Percentiles rank a stretch among this genome's conserved stretches.
phyloP scores from a whole-genome alignment of 805 yeast genomes.

The Hanseniaspora pseudoguilliermondii region DNA sequence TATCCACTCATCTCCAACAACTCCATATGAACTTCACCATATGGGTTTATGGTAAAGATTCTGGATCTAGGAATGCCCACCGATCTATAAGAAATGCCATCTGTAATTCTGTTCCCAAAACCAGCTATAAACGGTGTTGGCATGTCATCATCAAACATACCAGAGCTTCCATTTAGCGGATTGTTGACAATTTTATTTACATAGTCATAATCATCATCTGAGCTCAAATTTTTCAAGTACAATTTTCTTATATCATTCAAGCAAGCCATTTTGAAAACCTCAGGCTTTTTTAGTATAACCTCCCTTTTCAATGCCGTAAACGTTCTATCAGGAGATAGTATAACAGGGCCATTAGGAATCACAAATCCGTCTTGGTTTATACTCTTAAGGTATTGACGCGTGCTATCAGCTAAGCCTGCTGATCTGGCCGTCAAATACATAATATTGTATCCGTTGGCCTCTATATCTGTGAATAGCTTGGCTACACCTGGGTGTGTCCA shows the following conservation, averaged over 20 bases:
- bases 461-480: constrained; percentile 73
- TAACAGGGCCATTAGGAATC: constrained; percentile 85
- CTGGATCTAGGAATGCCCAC: constrained; percentile 90
- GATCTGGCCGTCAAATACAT: constrained; percentile 89
- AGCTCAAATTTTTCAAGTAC: constrained; percentile 31
- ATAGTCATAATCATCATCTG: constrained; percentile 6
- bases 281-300: constrained; percentile 87
- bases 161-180: neutral
- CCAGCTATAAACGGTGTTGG: constrained; percentile 92
- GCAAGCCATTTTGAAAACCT: constrained; percentile 97
- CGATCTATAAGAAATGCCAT: constrained; percentile 84
- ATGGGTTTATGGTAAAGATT: constrained; percentile 89
- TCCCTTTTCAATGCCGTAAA: constrained; percentile 90
- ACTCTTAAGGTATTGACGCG: constrained; percentile 68
- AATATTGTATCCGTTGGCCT: constrained; percentile 78
- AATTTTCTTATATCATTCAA: constrained; percentile 69
- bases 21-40: constrained; percentile 96
- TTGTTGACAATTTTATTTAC: constrained; percentile 10
- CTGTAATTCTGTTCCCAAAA: constrained; percentile 91
- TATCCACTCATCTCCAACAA: constrained; percentile 86
- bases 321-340: constrained; percentile 87
- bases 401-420: constrained; percentile 88
- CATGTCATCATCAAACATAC: constrained; percentile 28
- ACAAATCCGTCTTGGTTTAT: constrained; percentile 53
- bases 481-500: constrained; percentile 99